These are phyloP conservation scores for Metschnikowia similis DNA, from an alignment of 805 yeast genomes.

Conservation along the genomic window DNA sequence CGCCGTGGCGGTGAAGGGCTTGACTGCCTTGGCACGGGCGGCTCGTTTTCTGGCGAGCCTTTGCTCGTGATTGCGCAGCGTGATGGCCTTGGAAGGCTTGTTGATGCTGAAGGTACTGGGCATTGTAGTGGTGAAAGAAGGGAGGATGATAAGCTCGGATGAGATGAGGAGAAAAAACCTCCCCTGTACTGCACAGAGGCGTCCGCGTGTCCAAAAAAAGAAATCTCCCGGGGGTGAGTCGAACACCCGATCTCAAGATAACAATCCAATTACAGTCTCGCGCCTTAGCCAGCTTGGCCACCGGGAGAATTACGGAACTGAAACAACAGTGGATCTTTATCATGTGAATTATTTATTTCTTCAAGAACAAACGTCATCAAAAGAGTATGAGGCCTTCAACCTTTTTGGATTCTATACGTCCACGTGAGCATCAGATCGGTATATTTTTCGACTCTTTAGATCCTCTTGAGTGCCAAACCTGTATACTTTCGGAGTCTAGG, in stretches of 20 bases:
- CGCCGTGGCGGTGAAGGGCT: slow-evolving; percentile 44
- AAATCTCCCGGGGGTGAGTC: slow-evolving; percentile 47
- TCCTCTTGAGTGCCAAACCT: too few species aligned
- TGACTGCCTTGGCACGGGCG: slow-evolving; percentile 37
- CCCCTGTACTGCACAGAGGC: not conserved
- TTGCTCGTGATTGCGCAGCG: slow-evolving; percentile 47
- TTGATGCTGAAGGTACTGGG: slow-evolving; percentile 80
- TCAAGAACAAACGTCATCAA: too few species aligned
- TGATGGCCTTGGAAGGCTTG: slow-evolving; percentile 60
- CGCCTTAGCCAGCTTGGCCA: slow-evolving; percentile 51
- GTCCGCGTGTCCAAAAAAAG: slow-evolving; percentile 10
- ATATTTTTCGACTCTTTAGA: too few species aligned
- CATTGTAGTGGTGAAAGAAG: slow-evolving; percentile 38
- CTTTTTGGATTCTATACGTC: too few species aligned
- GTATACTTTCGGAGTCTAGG: too few species aligned
- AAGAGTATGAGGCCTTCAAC: too few species aligned
- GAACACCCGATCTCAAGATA: slow-evolving; percentile 49
- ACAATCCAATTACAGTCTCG: slow-evolving; percentile 42
- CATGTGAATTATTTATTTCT: too few species aligned
- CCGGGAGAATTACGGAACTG: slow-evolving; percentile 28
- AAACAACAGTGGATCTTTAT: not conserved
- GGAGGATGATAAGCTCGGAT: not conserved
- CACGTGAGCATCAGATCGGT: too few species aligned
- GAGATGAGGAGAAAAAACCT: slow-evolving; percentile 8
- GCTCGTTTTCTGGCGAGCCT: slow-evolving; percentile 54